Base-by-base conservation (phyloP, 2,329 filamentous ascomycete genomes). In the Tolypocladium guangdongense region DNA sequence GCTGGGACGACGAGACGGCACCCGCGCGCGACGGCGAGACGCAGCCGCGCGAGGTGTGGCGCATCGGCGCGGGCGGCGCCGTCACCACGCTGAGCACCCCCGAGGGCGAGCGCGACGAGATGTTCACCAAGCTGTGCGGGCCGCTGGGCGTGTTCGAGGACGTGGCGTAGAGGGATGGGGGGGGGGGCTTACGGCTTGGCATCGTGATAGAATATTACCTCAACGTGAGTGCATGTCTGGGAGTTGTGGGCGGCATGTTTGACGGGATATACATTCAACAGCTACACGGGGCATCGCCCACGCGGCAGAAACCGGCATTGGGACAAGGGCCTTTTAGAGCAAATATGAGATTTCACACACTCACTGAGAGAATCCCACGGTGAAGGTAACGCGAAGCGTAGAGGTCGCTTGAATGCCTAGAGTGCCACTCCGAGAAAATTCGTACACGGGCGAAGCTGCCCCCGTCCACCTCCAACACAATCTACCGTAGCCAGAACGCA, bases 41-140 rank as follows among this genome's bases (percentile, higher is more conserved):
- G 56, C 65, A 63, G 52, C 63, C 64, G 20, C 65, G 64, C 2
- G 84, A 88, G 62, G 72, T 78, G 1, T 97, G 92, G 92, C 81
- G 81, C 41, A 82, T 96, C 38, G 92, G 91, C 6, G 92, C 92
- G 7, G 93, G 92, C 1, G 93, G 92, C 1, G 92, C 92, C 0
- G 84, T 97, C 18, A 97, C 92, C 2, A 86, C 84, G 27, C 74
- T 96, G 54, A 96, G 90, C 66, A 88, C 86, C 3, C 76, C 86
- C 0, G 77, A 85, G 54, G 89, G 83, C 3, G 92, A 97, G 74
- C 86, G 85, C 71, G 88, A 95, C 56, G 93, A 97, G 75, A 96
- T 97, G 90, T 76, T 86, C 63, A 83, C 82, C 7, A 92, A 91
- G 70, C 69, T 89, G 50, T 77, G 74, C 50, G 80, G 80, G 2